Percentiles rank a stretch among this genome's conserved stretches.
These are phyloP conservation scores for Aspergillus ustus DNA, from an alignment of 2,329 filamentous ascomycete genomes.

Conservation along the genomic window DNA sequence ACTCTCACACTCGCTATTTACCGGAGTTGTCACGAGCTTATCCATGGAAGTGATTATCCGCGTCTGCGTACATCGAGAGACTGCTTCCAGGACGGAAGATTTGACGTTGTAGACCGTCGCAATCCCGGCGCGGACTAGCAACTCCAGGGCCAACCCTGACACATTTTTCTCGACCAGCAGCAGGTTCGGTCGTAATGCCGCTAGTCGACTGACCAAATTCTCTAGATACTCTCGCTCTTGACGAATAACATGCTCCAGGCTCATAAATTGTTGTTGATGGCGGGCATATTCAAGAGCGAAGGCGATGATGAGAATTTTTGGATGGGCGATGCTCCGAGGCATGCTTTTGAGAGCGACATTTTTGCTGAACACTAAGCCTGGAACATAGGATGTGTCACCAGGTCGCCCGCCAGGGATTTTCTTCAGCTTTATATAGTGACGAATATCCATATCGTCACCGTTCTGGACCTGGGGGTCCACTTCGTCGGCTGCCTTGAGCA, in stretches of 20 bases:
- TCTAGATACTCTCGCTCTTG: conserved; percentile 93
- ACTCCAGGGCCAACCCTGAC: conserved; percentile 85
- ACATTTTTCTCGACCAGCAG: conserved; percentile 92
- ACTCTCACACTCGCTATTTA: conserved; percentile 78
- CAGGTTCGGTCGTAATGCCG: conserved; percentile 80
- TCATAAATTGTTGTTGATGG: conserved; percentile 96
- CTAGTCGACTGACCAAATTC: conserved; percentile 89
- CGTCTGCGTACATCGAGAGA: conserved; percentile 88
- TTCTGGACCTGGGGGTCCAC: conserved; percentile 89
- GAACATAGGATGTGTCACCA: conserved; percentile 93
- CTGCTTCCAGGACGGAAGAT: conserved; percentile 90
- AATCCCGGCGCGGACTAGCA: conserved; percentile 85
- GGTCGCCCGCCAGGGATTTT: conserved; percentile 91
- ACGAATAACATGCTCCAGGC: conserved; percentile 91
- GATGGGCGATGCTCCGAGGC: conserved; percentile 81
- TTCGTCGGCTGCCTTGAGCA: conserved; percentile 89
- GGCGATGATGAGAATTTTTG: conserved; percentile 87
- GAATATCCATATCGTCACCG: conserved; percentile 94
- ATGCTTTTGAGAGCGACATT: conserved; percentile 96
- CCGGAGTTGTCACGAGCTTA: conserved; percentile 77
- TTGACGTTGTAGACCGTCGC: conserved; percentile 97
- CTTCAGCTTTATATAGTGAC: conserved; percentile 96
- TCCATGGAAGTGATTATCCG: conserved; percentile 94
- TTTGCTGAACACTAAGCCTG: conserved; percentile 95
- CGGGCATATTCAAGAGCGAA: conserved; percentile 96